Percentiles rank a stretch among this genome's conserved stretches.
phyloP scores from a whole-genome alignment of 176 grass and related monocot genomes.

The Carex kokanica region DNA sequence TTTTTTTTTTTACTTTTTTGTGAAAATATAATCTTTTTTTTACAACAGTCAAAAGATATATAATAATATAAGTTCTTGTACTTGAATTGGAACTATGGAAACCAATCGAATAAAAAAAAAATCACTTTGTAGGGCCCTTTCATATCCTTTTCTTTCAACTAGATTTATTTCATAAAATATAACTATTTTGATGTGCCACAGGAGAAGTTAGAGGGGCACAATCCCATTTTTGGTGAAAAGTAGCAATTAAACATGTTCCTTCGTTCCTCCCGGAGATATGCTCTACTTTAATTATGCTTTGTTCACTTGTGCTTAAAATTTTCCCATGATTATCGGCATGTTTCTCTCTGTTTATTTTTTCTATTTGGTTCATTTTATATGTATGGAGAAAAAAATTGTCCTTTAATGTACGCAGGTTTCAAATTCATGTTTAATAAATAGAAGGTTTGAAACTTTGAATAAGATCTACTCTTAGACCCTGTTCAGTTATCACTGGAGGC shows the following conservation, averaged over 20 bases:
- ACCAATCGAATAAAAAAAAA: too few species aligned
- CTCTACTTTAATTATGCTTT: background rate
- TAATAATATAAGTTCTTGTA: too few species aligned
- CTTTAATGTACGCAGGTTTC: background rate
- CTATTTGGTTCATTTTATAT: background rate
- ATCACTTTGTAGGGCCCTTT: too few species aligned
- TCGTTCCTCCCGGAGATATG: background rate
- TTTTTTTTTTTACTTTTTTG: too few species aligned
- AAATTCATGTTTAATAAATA: background rate
- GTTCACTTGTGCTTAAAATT: too few species aligned
- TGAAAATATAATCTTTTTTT: too few species aligned
- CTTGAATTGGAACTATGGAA: too few species aligned
- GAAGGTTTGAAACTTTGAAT: too few species aligned
- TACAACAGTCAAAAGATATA: too few species aligned
- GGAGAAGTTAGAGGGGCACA: background rate
- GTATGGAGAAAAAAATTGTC: background rate
- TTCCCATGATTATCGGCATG: background rate
- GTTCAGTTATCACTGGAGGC: too few species aligned
- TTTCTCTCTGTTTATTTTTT: background rate
- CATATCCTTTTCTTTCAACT: background rate
- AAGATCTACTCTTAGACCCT: too few species aligned
- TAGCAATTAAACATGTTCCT: conserved; percentile 4
- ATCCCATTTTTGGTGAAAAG: background rate
- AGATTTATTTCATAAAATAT: background rate
- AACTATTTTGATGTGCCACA: background rate